phyloP scores from a whole-genome alignment of 2,329 filamentous ascomycete species.

The Colletotrichum sp. region DNA sequence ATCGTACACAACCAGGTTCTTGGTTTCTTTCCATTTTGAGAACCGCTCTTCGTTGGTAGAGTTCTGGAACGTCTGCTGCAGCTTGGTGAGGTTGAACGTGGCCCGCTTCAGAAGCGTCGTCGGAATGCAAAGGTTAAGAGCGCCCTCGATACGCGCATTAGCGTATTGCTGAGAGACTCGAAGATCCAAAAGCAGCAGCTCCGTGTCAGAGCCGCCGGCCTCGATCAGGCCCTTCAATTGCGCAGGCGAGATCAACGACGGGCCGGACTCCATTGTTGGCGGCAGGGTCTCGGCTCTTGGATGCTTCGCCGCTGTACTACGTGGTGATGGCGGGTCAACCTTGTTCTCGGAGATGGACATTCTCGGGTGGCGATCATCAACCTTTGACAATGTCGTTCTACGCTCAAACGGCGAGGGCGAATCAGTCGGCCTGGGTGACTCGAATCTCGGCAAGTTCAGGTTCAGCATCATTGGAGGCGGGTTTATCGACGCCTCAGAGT shows the following conservation, averaged over 20 bases:
- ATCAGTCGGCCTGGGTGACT: conserved; percentile 36
- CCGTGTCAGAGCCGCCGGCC: conserved; percentile 33
- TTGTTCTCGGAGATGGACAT: conserved; percentile 57
- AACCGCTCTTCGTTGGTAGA: conserved; percentile 75
- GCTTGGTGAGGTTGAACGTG: conserved; percentile 86
- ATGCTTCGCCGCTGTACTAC: conserved; percentile 3
- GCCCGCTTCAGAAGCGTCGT: conserved; percentile 91
- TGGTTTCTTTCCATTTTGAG: conserved; percentile 73
- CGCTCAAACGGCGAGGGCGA: conserved; percentile 37
- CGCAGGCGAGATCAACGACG: conserved; percentile 56
- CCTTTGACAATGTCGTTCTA: conserved; percentile 38
- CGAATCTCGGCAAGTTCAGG: conserved; percentile 47
- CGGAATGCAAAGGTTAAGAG: conserved; percentile 91
- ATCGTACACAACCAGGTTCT: conserved; percentile 88
- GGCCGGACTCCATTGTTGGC: conserved; percentile 47
- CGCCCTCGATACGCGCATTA: conserved; percentile 74
- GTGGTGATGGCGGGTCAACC: conserved; percentile 42
- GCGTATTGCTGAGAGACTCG: conserved; percentile 85
- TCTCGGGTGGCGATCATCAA: conserved; percentile 57
- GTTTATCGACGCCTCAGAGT: conserved; percentile 51
- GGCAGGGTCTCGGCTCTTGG: conserved; percentile 59
- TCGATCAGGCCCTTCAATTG: conserved; percentile 63
- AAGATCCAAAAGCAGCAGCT: conserved; percentile 78
- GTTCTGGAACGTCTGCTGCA: conserved; percentile 84
- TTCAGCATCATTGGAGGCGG: conserved; percentile 33